phyloP scores from a whole-genome alignment of 2,329 filamentous ascomycete species.

The Colletotrichum musae region DNA sequence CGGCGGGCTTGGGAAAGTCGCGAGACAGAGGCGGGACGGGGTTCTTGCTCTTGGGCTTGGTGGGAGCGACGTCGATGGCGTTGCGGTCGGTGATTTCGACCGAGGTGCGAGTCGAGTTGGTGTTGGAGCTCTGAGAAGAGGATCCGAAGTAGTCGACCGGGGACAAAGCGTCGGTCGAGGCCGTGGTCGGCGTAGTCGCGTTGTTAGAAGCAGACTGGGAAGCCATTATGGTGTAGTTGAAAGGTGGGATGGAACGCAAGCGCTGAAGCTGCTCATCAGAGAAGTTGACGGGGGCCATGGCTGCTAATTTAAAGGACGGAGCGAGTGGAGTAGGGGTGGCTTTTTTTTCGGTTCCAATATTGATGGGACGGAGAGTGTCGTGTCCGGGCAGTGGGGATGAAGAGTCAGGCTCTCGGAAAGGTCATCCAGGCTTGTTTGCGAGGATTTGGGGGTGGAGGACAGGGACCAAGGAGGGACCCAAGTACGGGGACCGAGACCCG shows the following conservation, averaged over 20 bases:
- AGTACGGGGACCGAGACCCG: slow-evolving; percentile 8
- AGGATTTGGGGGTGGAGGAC: slow-evolving; percentile 1
- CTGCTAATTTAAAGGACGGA: slow-evolving; percentile 19
- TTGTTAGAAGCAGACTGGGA: slow-evolving; percentile 15
- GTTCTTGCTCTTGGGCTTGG: slow-evolving; percentile 44
- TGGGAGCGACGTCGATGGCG: slow-evolving; percentile 22
- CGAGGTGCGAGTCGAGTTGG: slow-evolving; percentile 37
- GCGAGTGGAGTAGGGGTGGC: slow-evolving; percentile 29
- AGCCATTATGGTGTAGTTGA: slow-evolving; percentile 36
- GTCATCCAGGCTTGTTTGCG: slow-evolving; percentile 16
- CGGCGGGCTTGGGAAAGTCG: slow-evolving; percentile 57
- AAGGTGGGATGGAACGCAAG: slow-evolving; percentile 44
- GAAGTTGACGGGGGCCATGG: slow-evolving; percentile 33
- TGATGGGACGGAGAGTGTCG: slow-evolving; percentile 30
- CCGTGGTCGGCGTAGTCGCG: slow-evolving; percentile 26
- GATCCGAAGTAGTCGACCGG: slow-evolving; percentile 34
- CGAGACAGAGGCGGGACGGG: slow-evolving; percentile 53
- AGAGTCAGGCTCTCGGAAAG: slow-evolving; percentile 20
- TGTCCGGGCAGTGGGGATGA: slow-evolving; percentile 33
- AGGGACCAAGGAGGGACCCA: slow-evolving; percentile 14
- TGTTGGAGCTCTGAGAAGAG: slow-evolving; percentile 26
- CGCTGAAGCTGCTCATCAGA: slow-evolving; percentile 43
- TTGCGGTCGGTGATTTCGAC: slow-evolving; percentile 29
- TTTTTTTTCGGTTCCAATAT: slow-evolving; percentile 34
- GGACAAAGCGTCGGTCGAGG: slow-evolving; percentile 29